Evolutionary conservation across 768 basidiomycete genomes (phyloP).

Genomic region (Suillus plorans): DNA sequence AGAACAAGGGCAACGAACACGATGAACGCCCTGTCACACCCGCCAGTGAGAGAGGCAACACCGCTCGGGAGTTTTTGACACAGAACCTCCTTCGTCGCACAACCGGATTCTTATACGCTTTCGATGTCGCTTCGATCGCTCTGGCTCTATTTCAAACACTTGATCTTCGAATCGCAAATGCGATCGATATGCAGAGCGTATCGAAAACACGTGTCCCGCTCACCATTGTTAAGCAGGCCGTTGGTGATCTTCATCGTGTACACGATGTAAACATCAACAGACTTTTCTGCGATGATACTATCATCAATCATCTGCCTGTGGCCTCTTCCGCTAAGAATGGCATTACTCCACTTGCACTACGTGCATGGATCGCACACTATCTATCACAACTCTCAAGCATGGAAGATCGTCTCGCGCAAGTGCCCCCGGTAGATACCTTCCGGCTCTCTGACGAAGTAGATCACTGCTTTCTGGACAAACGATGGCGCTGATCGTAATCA

Average conservation of each 20-base stretch:
- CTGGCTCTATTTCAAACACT: constrained; percentile 30
- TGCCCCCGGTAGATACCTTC: constrained; percentile 26
- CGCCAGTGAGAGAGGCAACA: constrained; percentile 1
- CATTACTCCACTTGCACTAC: constrained; percentile 24
- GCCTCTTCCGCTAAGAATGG: neutral
- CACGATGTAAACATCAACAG: constrained; percentile 17
- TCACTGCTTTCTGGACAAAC: neutral
- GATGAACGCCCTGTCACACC: constrained; percentile 21
- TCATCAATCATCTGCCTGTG: neutral
- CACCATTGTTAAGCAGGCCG: constrained; percentile 19
- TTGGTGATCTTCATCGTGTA: constrained; percentile 1
- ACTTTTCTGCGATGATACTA: constrained; percentile 12
- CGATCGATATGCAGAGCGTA: constrained; percentile 30
- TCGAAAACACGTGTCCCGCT: constrained; percentile 17
- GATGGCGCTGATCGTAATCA: neutral
- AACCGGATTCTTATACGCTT: constrained; percentile 29
- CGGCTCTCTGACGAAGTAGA: constrained; percentile 23
- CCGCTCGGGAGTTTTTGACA: constrained; percentile 27
- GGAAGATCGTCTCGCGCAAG: constrained; percentile 20
- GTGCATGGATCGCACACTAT: constrained; percentile 34
- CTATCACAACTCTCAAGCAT: constrained; percentile 23
- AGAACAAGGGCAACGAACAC: constrained; percentile 34
- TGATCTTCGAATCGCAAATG: constrained; percentile 34
- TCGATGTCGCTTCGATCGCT: constrained; percentile 30
- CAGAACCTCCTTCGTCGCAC: constrained; percentile 30